phyloP scores from a whole-genome alignment of 176 grass and related monocot species.

The Neostapfia colusana region DNA sequence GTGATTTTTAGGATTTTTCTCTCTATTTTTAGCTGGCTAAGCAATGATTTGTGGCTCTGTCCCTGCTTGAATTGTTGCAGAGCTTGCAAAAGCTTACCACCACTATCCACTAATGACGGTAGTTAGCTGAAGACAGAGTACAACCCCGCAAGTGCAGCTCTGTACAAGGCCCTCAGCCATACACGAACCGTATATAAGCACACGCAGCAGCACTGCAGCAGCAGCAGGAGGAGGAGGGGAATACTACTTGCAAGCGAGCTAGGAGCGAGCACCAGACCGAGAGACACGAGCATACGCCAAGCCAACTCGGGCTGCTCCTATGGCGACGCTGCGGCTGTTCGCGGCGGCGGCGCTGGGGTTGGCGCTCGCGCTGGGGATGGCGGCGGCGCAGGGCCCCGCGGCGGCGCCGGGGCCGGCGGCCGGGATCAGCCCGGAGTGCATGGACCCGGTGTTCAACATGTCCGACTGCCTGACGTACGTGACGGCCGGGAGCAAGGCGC shows the following conservation, averaged over 20 bases:
- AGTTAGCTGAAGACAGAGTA: not conserved
- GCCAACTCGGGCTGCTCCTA: not conserved
- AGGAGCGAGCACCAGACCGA: not conserved
- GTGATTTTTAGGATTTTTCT: too few species aligned
- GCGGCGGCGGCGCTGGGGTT: conserved; percentile 3
- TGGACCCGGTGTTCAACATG: conserved; percentile 63
- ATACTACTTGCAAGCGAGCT: not conserved
- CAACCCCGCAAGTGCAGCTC: not conserved
- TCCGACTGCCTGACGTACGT: conserved; percentile 83
- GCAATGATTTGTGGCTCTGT: too few species aligned
- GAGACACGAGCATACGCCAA: too few species aligned
- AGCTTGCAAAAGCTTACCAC: not conserved
- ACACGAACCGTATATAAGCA: conserved; percentile 2
- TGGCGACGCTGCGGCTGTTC: conserved; percentile 26
- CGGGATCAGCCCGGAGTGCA: conserved; percentile 46
- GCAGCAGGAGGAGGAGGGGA: not conserved
- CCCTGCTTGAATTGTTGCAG: too few species aligned
- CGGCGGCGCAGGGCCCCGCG: conserved; percentile 36
- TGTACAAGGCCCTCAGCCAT: not conserved
- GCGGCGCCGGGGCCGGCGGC: conserved; percentile 40
- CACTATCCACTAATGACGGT: not conserved
- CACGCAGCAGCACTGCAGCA: not conserved
- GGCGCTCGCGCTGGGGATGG: conserved; percentile 29
- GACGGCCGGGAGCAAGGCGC: conserved; percentile 54
- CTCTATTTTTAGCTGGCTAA: too few species aligned